phyloP scores from a whole-genome alignment of 2,329 filamentous ascomycete genomes.

The Ophiostoma quercus region DNA sequence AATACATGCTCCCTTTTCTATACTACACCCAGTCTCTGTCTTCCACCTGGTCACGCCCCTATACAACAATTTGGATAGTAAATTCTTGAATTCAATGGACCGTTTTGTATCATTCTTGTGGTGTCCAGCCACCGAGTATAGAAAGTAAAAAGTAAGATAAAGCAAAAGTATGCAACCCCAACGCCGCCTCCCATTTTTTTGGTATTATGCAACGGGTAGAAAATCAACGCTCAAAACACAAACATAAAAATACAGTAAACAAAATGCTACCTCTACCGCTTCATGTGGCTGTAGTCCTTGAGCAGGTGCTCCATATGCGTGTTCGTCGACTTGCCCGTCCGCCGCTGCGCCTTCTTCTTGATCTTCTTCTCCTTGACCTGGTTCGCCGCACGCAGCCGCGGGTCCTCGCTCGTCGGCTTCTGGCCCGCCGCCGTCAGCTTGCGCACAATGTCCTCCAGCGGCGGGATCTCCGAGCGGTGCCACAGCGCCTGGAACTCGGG shows the following conservation, averaged over 20 bases:
- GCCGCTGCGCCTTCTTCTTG: constrained; percentile 61
- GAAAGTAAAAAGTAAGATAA: background rate
- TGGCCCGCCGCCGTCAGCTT: constrained; percentile 72
- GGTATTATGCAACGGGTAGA: constrained; percentile 8
- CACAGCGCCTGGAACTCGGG: constrained; percentile 78
- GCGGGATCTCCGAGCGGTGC: constrained; percentile 72
- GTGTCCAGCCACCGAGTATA: background rate
- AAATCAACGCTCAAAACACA: constrained; percentile 12
- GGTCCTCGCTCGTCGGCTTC: constrained; percentile 79
- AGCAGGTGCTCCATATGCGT: constrained; percentile 78
- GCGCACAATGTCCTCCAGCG: constrained; percentile 67
- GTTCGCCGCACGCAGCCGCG: constrained; percentile 51
- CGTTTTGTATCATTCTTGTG: background rate
- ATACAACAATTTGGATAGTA: too few relatives aligned
- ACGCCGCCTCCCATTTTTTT: background rate
- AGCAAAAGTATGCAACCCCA: background rate
- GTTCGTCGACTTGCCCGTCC: constrained; percentile 77
- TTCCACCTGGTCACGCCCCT: too few relatives aligned
- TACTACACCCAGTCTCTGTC: too few relatives aligned
- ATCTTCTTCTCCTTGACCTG: constrained; percentile 63
- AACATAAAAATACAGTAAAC: background rate
- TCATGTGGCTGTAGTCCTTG: constrained; percentile 60
- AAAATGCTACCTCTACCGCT: constrained; percentile 32
- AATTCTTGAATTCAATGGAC: background rate
- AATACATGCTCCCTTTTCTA: too few relatives aligned